Evolutionary conservation across 495 filamentous ascomycete species (phyloP), one percentile per base, ranked within the genome.

Genomic region (Xylaria bambusicola): DNA sequence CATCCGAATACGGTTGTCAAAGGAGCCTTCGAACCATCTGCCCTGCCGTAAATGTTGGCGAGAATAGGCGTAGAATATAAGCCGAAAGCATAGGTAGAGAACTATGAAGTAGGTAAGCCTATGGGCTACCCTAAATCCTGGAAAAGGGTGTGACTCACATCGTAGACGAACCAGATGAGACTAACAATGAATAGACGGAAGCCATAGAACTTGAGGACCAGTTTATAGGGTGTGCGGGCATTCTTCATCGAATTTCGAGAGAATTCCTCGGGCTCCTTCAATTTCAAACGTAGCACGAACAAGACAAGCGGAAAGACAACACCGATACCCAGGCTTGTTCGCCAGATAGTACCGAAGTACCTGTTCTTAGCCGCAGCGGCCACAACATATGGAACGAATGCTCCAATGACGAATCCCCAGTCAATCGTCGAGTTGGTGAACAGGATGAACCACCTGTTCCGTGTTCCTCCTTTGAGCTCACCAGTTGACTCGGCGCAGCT

Each of bases 371-470:
- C 86, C 42, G 88, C 87, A 54, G 88, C 79, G 6, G 88, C 84
- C 13, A 94, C 75, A 35, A 94, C 75, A 55, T 83, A 80, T 0
- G 90, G 88, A 2, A 91, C 85, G 46, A 96, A 81, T 0, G 89
- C 84, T 2, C 89, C 85, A 41, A 89, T 73, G 3, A 94, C 88
- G 50, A 90, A 93, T 0, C 87, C 91, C 77, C 76, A 81, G 69
- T 96, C 90, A 60, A 97, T 95, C 77, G 89, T 86, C 33, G 89
- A 82, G 74, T 96, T 96, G 44, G 92, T 97, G 73, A 95, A 96
- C 62, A 95, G 79, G 66, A 95, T 91, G 72, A 96, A 97, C 90
- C 90, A 96, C 20, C 86, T 82, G 66, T 96, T 93, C 13, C 92
- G 77, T 21, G 86, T 86, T n/a, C 92, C 93, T 8, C 70, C 68